Base-by-base conservation (phyloP, 1,284 basidiomycete species). In the Ceratobasidium sp. region DNA sequence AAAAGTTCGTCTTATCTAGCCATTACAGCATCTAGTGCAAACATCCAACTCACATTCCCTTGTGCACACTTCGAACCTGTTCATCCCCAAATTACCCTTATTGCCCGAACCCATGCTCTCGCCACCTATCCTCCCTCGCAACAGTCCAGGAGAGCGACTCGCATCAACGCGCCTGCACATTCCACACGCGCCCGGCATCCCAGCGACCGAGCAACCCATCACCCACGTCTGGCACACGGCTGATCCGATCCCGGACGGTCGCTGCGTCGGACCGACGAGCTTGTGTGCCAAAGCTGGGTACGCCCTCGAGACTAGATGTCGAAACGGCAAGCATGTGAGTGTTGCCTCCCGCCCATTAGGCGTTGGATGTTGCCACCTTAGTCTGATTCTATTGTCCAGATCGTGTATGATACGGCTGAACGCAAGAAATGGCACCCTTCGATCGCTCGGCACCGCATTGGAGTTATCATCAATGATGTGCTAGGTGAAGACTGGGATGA, bases 141-240 rank as follows among this genome's bases (percentile, higher is more conserved):
- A 79, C 95, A 98, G 82, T 14, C 96, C 96, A 0, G 96, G 95
- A 16, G 97, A 99, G 78, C 86, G 89, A 18, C 85, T 97, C 50
- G 92, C 97, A 3, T 92, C 97, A 0, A 81, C 85, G 26, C 88
- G 97, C 39, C 87, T 99, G 3, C 93, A 96, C 46, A 23, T 69
- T 34, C 58, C 50, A n/a, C 58, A 41, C 32, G 28, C 69, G 39
- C 60, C 39, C 21, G 55, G 65, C 30, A 50, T 73, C 43, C 73
- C 74, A 53, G 48, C 74, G n/a, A 70, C 74, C n/a, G 72, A 59
- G 2, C 70, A 61, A n/a, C 91, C 92, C 76, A 84, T 93, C 74
- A 92, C 89, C 2, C 93, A 95, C 78, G 84, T 96, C 21, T 96
- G 91, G 80, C 92, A 96, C 78, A 94, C 90, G 28, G 94, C 92